These are phyloP conservation scores for Onygenales sp. DNA, from an alignment of 2,329 filamentous ascomycete species.

Conservation along the genomic window DNA sequence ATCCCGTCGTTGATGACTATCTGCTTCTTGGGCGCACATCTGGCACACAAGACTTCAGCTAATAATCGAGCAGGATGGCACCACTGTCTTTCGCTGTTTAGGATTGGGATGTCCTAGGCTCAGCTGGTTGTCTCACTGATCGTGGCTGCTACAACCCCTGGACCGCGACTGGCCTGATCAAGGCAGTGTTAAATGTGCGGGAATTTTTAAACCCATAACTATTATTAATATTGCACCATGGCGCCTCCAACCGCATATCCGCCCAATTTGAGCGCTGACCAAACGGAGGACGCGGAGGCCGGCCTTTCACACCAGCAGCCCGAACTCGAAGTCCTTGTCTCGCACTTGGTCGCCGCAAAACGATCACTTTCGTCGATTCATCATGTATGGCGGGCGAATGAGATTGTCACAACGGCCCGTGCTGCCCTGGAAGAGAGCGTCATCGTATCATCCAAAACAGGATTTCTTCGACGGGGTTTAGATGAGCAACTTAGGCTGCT, in stretches of 20 bases:
- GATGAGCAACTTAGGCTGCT: slow-evolving; percentile 37
- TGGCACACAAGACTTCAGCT: no score
- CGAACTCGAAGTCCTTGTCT: slow-evolving; percentile 65
- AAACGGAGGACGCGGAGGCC: not conserved
- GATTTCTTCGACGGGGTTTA: slow-evolving; percentile 57
- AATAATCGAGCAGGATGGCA: no score
- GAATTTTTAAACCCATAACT: not conserved
- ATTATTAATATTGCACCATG: not conserved
- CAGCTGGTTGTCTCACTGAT: no score
- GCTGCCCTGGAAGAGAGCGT: slow-evolving; percentile 68
- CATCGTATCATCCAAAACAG: slow-evolving; percentile 58
- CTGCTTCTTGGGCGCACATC: no score
- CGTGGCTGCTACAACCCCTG: no score
- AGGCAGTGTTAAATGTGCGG: no score
- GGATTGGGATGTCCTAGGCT: no score
- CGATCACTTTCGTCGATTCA: slow-evolving; percentile 75
- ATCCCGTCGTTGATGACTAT: no score
- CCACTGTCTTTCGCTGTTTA: no score
- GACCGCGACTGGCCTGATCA: no score
- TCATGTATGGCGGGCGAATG: slow-evolving; percentile 75
- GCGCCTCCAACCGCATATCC: not conserved
- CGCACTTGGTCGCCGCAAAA: slow-evolving; percentile 78
- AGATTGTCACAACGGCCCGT: slow-evolving; percentile 70
- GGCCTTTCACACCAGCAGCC: slow-evolving; percentile 4
- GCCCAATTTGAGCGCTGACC: not conserved